Base-by-base conservation (phyloP, 306 rosid genomes). In the Echinosophora koreensis region DNA sequence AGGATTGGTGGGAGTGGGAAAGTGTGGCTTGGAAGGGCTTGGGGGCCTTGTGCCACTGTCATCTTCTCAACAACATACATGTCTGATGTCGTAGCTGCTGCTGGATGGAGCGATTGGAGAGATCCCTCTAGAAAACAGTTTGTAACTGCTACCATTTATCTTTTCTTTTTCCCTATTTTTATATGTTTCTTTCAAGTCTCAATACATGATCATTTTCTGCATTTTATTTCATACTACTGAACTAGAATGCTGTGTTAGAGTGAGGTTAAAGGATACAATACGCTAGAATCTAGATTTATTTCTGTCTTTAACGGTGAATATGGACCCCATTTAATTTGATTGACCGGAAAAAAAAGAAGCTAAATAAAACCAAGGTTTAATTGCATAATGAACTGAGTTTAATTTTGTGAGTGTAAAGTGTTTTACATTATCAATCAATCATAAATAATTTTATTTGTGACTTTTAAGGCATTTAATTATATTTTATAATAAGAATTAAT, bases 11-110 rank as follows among this genome's bases (percentile, higher is more conserved):
- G 98, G 13, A 87, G 74, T 35, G 96, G 97, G 11, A 88, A 73
- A 72, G 91, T 90, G 55, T 93, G 94, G 96, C 97, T 91, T 28
- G 96, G 97, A 6, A 78, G 98, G 82, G 96, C 97, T 1, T 91
- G 97, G 98, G 91, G 97, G n/a, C 0, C 87, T 15, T 88, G 11
- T 51, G 91, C 97, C 46, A 82, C 91, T 4, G 96, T 86, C 0
- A 77, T 94, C 38, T 90, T 91, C 80, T 87, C 89, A 3, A 81
- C 3, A 18, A 88, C 96, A 1, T 83, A 55, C 70, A 90, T 91
- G 98, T 83, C 92, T 28, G 86, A 87, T 39, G 88, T 91, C 1
- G 86, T 94, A 0, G 84, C 90, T 66, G 54, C 86, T 0, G 84
- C 79, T 4, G 98, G 94, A 57, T 94, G 98, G 96, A 86, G 88